phyloP scores from a whole-genome alignment of 805 yeast genomes.

The Starmerella sp. region DNA sequence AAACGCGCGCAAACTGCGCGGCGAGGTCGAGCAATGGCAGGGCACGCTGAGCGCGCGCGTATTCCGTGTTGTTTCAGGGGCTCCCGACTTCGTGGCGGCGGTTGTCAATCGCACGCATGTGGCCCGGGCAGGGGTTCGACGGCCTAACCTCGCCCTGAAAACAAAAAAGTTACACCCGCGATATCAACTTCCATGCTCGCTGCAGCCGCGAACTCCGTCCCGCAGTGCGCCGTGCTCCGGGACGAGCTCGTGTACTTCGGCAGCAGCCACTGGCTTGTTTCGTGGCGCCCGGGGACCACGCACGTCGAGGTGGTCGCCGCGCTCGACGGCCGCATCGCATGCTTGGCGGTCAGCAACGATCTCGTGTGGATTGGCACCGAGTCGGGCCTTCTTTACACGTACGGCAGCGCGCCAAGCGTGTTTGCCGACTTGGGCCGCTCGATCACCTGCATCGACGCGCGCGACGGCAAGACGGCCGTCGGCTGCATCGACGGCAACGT shows the following conservation, averaged over 20 bases:
- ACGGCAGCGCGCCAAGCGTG: too few relatives aligned
- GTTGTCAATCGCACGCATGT: background rate
- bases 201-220: slow-evolving; percentile 14
- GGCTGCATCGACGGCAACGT: slow-evolving; percentile 58
- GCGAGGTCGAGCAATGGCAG: too few relatives aligned
- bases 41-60: too few relatives aligned
- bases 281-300: slow-evolving; percentile 5
- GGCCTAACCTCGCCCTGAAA: background rate
- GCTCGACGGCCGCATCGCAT: slow-evolving; percentile 7
- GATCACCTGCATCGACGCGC: background rate
- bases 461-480: slow-evolving; percentile 35
- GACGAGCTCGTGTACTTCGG: slow-evolving; percentile 8
- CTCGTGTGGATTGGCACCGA: slow-evolving; percentile 11
- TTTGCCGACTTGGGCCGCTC: slow-evolving; percentile 1
- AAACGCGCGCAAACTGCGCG: too few relatives aligned
- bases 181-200: slow-evolving; percentile 3
- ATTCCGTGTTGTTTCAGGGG: too few relatives aligned
- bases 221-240: slow-evolving; percentile 5
- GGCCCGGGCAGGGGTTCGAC: slow-evolving; percentile 3
- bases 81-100: too few relatives aligned
- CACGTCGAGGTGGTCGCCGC: background rate
- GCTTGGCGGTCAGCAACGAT: background rate
- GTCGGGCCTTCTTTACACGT: slow-evolving; percentile 3
- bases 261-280: slow-evolving; percentile 4
- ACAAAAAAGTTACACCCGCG: background rate